Evolutionary conservation across 1,284 basidiomycete species (phyloP).

Genomic region (Sanghuangporus weigelae): DNA sequence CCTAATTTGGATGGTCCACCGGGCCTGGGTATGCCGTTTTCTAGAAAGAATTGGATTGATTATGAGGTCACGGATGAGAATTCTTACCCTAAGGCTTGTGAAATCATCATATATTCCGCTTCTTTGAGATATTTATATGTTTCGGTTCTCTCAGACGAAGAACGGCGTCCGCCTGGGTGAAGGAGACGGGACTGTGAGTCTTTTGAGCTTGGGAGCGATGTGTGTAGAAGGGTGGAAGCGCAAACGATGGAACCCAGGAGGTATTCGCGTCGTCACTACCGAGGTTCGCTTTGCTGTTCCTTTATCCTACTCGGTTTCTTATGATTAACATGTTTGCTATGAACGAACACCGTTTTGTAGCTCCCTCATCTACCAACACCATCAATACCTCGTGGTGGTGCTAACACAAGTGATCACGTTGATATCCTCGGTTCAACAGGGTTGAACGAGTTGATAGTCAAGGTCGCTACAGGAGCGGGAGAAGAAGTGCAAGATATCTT

Average conservation of each 20-base stretch:
- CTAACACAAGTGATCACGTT: conserved; percentile 88
- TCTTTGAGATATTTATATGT: background rate
- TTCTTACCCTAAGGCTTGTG: conserved; percentile 51
- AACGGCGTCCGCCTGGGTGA: conserved; percentile 89
- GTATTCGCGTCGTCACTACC: conserved; percentile 80
- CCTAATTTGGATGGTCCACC: conserved; percentile 31
- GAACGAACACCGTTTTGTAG: conserved; percentile 32
- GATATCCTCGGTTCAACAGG: conserved; percentile 88
- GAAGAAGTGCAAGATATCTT: conserved; percentile 68
- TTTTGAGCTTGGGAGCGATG: conserved; percentile 91
- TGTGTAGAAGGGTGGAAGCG: conserved; percentile 94
- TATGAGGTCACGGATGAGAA: conserved; percentile 68
- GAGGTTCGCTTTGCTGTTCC: conserved; percentile 45
- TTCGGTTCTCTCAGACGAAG: conserved; percentile 39
- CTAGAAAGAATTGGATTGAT: conserved; percentile 78
- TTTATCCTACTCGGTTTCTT: background rate
- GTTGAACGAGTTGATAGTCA: conserved; percentile 88
- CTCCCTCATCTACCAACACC: conserved; percentile 80
- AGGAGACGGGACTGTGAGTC: conserved; percentile 93
- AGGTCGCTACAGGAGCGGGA: conserved; percentile 76
- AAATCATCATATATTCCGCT: background rate
- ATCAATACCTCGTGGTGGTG: conserved; percentile 81
- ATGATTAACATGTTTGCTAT: background rate
- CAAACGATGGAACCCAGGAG: conserved; percentile 89
- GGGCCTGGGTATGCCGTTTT: conserved; percentile 50